Percentiles rank a stretch among this genome's conserved stretches.
Evolutionary conservation across 2,329 filamentous ascomycete species (phyloP).

Genomic region (Colletotrichum shisoi): DNA sequence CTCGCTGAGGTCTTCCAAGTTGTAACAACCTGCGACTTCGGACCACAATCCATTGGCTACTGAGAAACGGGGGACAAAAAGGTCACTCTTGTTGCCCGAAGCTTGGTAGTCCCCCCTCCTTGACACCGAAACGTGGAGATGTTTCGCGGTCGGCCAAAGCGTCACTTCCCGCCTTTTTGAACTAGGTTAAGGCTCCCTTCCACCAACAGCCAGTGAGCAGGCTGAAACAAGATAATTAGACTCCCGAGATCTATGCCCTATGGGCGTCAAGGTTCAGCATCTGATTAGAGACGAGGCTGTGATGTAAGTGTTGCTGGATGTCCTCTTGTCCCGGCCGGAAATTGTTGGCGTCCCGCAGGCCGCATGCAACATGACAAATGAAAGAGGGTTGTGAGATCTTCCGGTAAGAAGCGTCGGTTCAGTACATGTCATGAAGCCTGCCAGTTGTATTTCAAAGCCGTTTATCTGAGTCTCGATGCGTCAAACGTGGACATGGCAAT

Average conservation of each 20-base stretch:
- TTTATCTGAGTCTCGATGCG: not conserved
- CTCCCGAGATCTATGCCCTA: constrained; percentile 25
- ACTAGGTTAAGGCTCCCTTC: constrained; percentile 11
- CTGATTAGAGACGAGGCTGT: not conserved
- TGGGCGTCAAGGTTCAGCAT: not conserved
- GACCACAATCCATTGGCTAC: not conserved
- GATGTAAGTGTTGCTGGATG: not conserved
- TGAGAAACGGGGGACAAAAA: not conserved
- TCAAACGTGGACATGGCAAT: constrained; percentile 9
- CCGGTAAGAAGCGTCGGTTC: not conserved
- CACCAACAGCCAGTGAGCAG: constrained; percentile 6
- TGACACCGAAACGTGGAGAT: constrained; percentile 28
- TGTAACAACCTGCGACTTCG: constrained; percentile 12
- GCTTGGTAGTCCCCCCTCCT: constrained; percentile 25
- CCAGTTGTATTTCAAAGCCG: not conserved
- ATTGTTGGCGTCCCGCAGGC: not conserved
- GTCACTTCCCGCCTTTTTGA: constrained; percentile 21
- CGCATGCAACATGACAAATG: not conserved
- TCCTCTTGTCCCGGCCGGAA: not conserved
- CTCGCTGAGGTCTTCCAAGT: not conserved
- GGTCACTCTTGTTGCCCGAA: constrained; percentile 6
- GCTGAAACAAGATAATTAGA: constrained; percentile 24
- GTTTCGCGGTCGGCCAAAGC: constrained; percentile 38
- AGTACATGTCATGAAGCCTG: not conserved
- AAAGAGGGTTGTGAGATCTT: not conserved